phyloP scores from a whole-genome alignment of 148 eudicot genomes.

The Mesembryanthemum crystallinum region DNA sequence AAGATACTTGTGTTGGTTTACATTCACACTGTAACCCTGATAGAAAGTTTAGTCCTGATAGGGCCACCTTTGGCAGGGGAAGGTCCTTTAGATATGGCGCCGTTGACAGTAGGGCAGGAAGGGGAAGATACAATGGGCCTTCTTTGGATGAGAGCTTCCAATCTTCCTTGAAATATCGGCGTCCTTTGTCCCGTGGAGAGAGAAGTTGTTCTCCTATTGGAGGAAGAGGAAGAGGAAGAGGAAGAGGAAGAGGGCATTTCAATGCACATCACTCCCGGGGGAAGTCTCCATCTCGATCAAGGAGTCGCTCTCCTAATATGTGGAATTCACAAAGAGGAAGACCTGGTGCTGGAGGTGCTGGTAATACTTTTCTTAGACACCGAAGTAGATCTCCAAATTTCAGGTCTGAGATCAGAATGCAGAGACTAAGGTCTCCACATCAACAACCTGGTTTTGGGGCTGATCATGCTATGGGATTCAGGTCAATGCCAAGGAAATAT shows the following conservation, averaged over 20 bases:
- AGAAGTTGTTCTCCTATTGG: conserved; percentile 36
- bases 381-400: conserved; percentile 49
- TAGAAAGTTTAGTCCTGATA: conserved; percentile 29
- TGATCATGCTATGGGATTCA: conserved; percentile 29
- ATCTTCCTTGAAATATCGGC: conserved; percentile 28
- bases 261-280: conserved; percentile 30
- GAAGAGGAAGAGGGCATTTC: conserved; percentile 26
- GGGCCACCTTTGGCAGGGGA: conserved; percentile 31
- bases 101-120: conserved; percentile 18
- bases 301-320: conserved; percentile 43
- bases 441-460: conserved; percentile 32
- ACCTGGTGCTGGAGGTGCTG: conserved; percentile 26
- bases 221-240: conserved; percentile 15
- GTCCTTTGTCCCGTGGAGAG: conserved; percentile 33
- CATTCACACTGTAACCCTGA: conserved; percentile 24
- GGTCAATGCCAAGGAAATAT: conserved; percentile 29
- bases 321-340: conserved; percentile 38
- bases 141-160: conserved; percentile 34
- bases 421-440: conserved; percentile 38
- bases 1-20: conserved; percentile 21
- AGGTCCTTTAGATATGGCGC: conserved; percentile 33
- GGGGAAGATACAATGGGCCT: conserved; percentile 39
- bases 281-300: conserved; percentile 41
- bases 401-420: conserved; percentile 37
- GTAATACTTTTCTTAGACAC: conserved; percentile 30